Conservation (phyloP, 202 grass and related monocot genomes). For the Carex arenaria region DNA sequence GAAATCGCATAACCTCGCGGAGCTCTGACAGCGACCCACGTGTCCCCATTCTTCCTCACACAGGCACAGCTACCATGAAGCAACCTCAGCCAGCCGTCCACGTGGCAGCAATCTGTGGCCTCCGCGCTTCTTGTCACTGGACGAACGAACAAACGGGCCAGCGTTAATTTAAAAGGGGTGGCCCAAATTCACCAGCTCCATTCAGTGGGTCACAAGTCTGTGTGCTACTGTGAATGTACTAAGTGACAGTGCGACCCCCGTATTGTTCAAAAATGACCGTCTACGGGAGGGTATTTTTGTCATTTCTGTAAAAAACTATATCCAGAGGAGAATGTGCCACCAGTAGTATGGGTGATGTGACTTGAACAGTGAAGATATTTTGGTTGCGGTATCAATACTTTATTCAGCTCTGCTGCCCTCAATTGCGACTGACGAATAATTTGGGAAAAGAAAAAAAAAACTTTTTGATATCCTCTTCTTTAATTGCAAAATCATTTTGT, state of each 20-base stretch:
- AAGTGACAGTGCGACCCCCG: background rate
- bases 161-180: background rate
- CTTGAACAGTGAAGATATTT: background rate
- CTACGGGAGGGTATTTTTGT: background rate
- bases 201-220: background rate
- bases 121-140: background rate
- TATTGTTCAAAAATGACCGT: background rate
- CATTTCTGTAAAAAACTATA: background rate
- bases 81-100: background rate
- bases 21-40: slow-evolving; percentile 14
- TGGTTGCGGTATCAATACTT: background rate
- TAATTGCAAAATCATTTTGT: no score
- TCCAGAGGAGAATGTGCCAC: background rate
- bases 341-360: background rate
- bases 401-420: background rate
- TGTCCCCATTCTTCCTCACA: background rate
- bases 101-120: slow-evolving; percentile 18
- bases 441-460: no score
- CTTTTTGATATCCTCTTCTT: no score
- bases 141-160: background rate
- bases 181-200: background rate
- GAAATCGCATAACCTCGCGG: background rate
- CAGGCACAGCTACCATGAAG: background rate
- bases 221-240: no score
- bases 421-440: background rate